Percentiles rank a stretch among this genome's conserved stretches.
These are phyloP conservation scores for Phoma herbarum DNA, from an alignment of 2,329 filamentous ascomycete genomes.

Conservation along the genomic window DNA sequence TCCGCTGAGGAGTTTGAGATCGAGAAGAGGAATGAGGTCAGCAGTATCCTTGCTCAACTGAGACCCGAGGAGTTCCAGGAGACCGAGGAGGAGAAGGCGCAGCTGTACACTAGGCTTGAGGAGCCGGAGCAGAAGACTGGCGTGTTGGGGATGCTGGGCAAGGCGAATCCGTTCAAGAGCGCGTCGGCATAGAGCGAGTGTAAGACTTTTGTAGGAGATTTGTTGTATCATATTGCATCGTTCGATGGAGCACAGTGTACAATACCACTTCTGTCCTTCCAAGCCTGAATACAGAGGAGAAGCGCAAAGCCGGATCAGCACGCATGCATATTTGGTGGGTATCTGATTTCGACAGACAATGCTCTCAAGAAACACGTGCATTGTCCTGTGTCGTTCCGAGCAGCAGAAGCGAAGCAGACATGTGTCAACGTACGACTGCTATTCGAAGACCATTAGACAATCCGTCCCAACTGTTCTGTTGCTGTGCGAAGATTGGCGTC, in stretches of 20 bases:
- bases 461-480: too few relatives aligned
- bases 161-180: conserved; percentile 34
- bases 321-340: too few relatives aligned
- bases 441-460: too few relatives aligned
- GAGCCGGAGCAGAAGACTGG: conserved; percentile 24
- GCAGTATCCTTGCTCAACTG: conserved; percentile 24
- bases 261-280: conserved; percentile 11
- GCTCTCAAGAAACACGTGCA: too few relatives aligned
- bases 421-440: too few relatives aligned
- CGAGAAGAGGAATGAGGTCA: conserved; percentile 31
- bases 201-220: conserved; percentile 1
- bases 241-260: conserved; percentile 1
- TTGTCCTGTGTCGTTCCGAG: too few relatives aligned
- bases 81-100: conserved; percentile 8
- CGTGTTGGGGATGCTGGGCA: conserved; percentile 16
- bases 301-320: too few relatives aligned
- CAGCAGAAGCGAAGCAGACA: too few relatives aligned
- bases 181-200: conserved; percentile 23
- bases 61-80: conserved; percentile 8
- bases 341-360: too few relatives aligned
- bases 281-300: too few relatives aligned
- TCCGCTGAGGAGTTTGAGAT: conserved; percentile 33
- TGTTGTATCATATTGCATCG: conserved; percentile 19
- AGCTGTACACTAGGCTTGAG: background rate
- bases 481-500: too few relatives aligned